Evolutionary conservation across 228 moss, liverwort and hornwort genomes (phyloP).

Genomic region (Sphagnum fallax): DNA sequence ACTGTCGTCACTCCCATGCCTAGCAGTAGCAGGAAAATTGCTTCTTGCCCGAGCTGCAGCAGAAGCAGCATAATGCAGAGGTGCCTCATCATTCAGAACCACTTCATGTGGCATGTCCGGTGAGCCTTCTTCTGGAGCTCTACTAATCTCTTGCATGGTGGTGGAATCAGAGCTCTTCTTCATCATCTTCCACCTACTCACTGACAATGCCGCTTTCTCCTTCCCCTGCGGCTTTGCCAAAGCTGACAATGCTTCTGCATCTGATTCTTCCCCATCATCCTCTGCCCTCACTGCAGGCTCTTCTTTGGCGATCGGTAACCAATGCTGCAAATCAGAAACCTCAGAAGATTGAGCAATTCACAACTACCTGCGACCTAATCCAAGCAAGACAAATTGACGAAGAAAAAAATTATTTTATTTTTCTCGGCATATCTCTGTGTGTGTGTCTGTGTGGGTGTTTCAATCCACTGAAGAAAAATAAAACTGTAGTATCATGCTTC

Average conservation of each 20-base stretch:
- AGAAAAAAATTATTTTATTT: too few relatives aligned
- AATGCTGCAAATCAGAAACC: conserved; percentile 24
- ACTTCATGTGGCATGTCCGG: too few relatives aligned
- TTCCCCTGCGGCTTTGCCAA: conserved; percentile 41
- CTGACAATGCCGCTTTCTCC: conserved; percentile 22
- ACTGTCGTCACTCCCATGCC: conserved; percentile 16
- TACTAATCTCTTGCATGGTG: background rate
- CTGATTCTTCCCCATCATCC: conserved; percentile 20
- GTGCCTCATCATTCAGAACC: background rate
- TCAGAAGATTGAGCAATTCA: too few relatives aligned
- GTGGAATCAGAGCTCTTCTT: conserved; percentile 16
- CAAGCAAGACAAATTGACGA: too few relatives aligned
- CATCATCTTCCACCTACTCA: conserved; percentile 44
- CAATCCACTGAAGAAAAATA: too few relatives aligned
- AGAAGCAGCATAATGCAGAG: conserved; percentile 23
- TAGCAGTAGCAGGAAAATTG: conserved; percentile 34
- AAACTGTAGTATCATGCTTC: too few relatives aligned
- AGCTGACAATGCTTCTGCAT: conserved; percentile 38
- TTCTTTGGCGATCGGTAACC: conserved; percentile 27
- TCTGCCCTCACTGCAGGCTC: conserved; percentile 13
- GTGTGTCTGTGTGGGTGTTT: too few relatives aligned
- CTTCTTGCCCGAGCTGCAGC: conserved; percentile 23
- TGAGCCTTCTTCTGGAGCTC: too few relatives aligned
- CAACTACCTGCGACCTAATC: too few relatives aligned
- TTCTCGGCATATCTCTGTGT: too few relatives aligned